Conservation (phyloP, 345 rosid species). For the Eucalyptus urophylla region DNA sequence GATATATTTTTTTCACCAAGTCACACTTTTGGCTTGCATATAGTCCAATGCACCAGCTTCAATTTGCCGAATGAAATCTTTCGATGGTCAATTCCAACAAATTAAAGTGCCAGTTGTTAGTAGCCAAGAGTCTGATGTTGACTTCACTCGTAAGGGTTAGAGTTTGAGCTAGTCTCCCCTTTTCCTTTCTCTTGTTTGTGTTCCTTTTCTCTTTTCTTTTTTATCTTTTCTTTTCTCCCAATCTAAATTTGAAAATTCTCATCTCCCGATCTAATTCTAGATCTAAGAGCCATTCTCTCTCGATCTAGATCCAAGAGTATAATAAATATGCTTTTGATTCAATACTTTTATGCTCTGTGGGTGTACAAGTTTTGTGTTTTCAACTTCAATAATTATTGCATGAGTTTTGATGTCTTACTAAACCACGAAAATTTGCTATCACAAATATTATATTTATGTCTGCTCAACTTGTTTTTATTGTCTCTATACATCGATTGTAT, state of each 20-base stretch:
- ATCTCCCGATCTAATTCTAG: no score
- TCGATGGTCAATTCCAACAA: not conserved
- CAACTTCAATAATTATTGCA: no score
- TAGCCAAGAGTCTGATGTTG: not conserved
- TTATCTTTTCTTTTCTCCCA: not conserved
- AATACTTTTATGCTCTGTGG: fast-evolving
- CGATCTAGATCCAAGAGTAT: not conserved
- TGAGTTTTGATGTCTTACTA: no score
- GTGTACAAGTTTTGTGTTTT: no score
- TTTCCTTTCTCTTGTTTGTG: not conserved
- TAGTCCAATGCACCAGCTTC: not conserved
- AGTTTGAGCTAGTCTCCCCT: not conserved
- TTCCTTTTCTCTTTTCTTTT: no score
- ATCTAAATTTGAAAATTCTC: no score
- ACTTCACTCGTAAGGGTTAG: not conserved
- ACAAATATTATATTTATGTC: no score
- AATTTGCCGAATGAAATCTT: not conserved
- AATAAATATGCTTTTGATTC: no score
- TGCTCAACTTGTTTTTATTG: no score
- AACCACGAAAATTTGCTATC: no score
- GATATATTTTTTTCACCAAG: not conserved
- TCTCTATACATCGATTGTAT: no score
- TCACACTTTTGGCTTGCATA: not conserved
- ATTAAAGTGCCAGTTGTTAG: not conserved
- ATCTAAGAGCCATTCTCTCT: fast-evolving